Evolutionary conservation across 1,284 basidiomycete species (phyloP).

Genomic region (Fomitopsis pinicola): DNA sequence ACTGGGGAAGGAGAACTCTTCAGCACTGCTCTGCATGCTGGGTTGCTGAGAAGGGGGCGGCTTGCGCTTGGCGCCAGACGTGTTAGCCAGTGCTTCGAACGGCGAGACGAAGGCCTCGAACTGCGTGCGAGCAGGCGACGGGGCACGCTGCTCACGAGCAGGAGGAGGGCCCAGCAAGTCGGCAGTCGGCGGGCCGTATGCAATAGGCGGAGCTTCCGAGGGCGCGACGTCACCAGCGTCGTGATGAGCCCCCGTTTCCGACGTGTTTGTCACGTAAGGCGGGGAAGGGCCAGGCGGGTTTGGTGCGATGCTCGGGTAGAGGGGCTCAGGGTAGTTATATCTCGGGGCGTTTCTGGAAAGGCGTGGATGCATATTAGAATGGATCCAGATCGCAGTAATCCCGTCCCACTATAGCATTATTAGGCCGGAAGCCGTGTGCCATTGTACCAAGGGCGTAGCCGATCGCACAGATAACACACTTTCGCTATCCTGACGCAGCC

Average conservation of each 20-base stretch:
- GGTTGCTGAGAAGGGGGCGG: slow-evolving; percentile 40
- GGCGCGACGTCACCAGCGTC: slow-evolving; percentile 30
- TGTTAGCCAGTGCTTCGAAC: slow-evolving; percentile 62
- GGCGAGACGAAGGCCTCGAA: slow-evolving; percentile 75
- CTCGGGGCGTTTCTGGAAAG: slow-evolving; percentile 43
- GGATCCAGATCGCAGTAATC: not conserved
- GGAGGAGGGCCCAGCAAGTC: slow-evolving; percentile 16
- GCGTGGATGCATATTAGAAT: slow-evolving; percentile 2
- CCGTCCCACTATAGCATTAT: not conserved
- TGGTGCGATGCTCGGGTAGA: slow-evolving; percentile 34
- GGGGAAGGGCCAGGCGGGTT: slow-evolving; percentile 42
- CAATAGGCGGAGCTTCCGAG: slow-evolving; percentile 37
- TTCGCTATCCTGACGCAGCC: not conserved
- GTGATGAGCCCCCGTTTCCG: slow-evolving; percentile 22
- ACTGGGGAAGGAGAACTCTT: slow-evolving; percentile 49
- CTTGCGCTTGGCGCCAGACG: slow-evolving; percentile 56
- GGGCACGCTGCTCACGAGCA: slow-evolving; percentile 39
- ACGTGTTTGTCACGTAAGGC: slow-evolving; percentile 33
- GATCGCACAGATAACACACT: not conserved
- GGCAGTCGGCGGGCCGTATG: slow-evolving; percentile 31
- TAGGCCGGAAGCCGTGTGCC: not conserved
- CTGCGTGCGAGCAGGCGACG: slow-evolving; percentile 69
- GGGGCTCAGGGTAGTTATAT: slow-evolving; percentile 52
- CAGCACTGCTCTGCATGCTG: slow-evolving; percentile 39
- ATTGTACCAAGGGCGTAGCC: not conserved